A percentile compares a stretch with the other conserved stretches of the same genome.
Evolutionary conservation across 768 basidiomycete species (phyloP).

Genomic region (Sarcomyxa edulis): DNA sequence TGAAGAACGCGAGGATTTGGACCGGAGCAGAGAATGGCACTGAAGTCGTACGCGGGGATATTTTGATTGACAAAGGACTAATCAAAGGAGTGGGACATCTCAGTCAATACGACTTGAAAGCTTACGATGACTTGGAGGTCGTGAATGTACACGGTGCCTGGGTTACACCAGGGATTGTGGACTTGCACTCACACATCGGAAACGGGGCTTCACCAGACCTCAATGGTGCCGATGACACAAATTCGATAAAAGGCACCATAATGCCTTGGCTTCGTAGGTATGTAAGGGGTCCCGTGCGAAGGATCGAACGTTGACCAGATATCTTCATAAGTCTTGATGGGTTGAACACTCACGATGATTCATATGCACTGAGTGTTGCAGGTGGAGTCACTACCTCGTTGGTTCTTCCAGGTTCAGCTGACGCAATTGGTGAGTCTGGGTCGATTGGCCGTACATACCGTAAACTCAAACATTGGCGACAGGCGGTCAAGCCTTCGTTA

Average conservation of each 20-base stretch:
- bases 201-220: constrained; percentile 25
- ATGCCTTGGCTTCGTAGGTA: constrained; percentile 60
- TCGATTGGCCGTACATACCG: neutral
- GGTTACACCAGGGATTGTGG: constrained; percentile 65
- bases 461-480: constrained; percentile 5
- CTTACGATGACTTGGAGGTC: constrained; percentile 36
- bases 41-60: constrained; percentile 56
- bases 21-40: constrained; percentile 69
- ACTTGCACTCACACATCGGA: constrained; percentile 53
- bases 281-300: no score
- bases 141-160: constrained; percentile 66
- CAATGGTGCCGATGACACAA: constrained; percentile 40
- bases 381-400: constrained; percentile 80
- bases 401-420: constrained; percentile 67
- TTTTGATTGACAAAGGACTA: constrained; percentile 67
- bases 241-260: constrained; percentile 41
- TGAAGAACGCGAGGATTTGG: constrained; percentile 81
- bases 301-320: no score
- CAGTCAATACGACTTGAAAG: constrained; percentile 12
- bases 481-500: constrained; percentile 81
- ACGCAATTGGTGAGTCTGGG: constrained; percentile 44
- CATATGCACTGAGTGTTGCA: constrained; percentile 57
- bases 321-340: constrained; percentile 71
- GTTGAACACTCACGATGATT: constrained; percentile 71
- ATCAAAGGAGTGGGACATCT: constrained; percentile 56